A percentile compares a stretch with the other conserved stretches of the same genome.
phyloP scores from a whole-genome alignment of 1,284 basidiomycete species.

The Cutaneotrichosporon arboriforme region DNA sequence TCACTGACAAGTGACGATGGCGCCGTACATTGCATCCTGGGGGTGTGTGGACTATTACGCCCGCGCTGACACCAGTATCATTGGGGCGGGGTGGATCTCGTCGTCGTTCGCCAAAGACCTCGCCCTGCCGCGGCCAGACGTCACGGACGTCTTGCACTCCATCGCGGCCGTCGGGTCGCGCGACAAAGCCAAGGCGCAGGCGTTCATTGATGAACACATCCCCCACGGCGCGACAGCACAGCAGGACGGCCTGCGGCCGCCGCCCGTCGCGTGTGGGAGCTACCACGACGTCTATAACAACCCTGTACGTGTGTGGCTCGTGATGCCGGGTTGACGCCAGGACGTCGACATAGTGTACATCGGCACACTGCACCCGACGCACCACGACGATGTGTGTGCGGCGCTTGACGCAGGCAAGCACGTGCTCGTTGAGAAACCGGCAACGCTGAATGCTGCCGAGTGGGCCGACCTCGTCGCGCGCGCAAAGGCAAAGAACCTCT shows the following conservation, averaged over 20 bases:
- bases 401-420: constrained; percentile 49
- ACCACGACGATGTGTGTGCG: constrained; percentile 48
- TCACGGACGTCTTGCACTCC: constrained; percentile 48
- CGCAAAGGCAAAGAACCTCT: constrained; percentile 43
- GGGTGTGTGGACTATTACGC: constrained; percentile 2
- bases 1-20: neutral
- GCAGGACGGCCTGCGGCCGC: constrained; percentile 23
- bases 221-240: constrained; percentile 33
- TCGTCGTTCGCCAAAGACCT: constrained; percentile 48
- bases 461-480: constrained; percentile 44
- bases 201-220: constrained; percentile 44
- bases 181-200: constrained; percentile 38
- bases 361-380: constrained; percentile 50
- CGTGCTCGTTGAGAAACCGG: constrained; percentile 50
- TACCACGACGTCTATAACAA: constrained; percentile 49
- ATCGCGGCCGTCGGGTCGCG: constrained; percentile 49
- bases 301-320: constrained; percentile 26
- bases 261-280: constrained; percentile 30
- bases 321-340: constrained; percentile 42
- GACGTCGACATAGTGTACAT: constrained; percentile 52
- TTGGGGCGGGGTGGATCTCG: constrained; percentile 33
- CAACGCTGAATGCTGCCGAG: constrained; percentile 50
- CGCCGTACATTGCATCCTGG: constrained; percentile 13
- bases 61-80: constrained; percentile 12
- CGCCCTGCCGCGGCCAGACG: constrained; percentile 35